A percentile compares a stretch with the other conserved stretches of the same genome.
Evolutionary conservation across 352 stramenopile genomes (phyloP).

Genomic region (Pythium sukuiense): DNA sequence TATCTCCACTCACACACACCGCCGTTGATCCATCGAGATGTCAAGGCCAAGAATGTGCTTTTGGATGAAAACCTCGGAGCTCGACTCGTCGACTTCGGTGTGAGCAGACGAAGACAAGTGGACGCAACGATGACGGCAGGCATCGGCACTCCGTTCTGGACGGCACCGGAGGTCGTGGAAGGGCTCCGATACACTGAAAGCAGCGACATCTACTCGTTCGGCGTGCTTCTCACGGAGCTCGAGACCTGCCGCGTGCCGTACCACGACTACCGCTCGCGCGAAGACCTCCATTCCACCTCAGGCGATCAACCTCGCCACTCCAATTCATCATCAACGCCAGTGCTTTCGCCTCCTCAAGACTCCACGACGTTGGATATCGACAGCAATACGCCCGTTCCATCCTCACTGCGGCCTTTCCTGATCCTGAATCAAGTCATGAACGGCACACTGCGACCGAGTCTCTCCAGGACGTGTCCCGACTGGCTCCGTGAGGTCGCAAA

Average conservation of each 20-base stretch:
- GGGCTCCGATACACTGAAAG: conserved; percentile 18
- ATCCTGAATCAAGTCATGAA: conserved; percentile 25
- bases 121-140: conserved; percentile 21
- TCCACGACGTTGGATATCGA: neutral
- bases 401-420: conserved; percentile 15
- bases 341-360: neutral
- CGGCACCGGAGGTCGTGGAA: conserved; percentile 16
- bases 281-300: conserved; percentile 5
- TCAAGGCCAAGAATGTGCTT: conserved; percentile 27
- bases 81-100: conserved; percentile 50
- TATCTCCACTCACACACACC: conserved; percentile 38
- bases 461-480: conserved; percentile 14
- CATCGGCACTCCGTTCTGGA: conserved; percentile 25
- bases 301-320: neutral
- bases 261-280: conserved; percentile 24
- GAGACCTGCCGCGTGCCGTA: conserved; percentile 16
- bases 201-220: conserved; percentile 24
- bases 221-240: conserved; percentile 20
- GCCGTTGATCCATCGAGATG: conserved; percentile 21
- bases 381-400: neutral
- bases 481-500: conserved; percentile 14
- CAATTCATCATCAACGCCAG: neutral
- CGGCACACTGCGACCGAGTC: conserved; percentile 13
- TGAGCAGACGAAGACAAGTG: conserved; percentile 11
- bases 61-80: conserved; percentile 30